Conservation (phyloP, 768 basidiomycete genomes). For the Amanita pseudoporphyria region DNA sequence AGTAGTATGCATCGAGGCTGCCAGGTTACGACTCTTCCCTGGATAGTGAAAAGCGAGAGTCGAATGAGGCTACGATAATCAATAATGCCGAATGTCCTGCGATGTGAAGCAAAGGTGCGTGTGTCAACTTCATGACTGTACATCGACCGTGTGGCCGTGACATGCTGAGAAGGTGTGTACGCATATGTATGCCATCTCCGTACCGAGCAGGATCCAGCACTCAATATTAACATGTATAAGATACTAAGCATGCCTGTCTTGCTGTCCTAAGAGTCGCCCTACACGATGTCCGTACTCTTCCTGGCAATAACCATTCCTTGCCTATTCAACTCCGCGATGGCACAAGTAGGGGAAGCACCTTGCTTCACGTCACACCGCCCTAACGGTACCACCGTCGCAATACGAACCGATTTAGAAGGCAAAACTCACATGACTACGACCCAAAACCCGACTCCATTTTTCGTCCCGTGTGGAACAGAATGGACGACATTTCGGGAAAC, state of each 20-base stretch:
- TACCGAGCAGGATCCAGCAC: too few relatives aligned
- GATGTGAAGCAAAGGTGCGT: too few relatives aligned
- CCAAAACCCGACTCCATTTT: constrained; percentile 12
- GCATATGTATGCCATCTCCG: too few relatives aligned
- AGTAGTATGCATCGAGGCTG: too few relatives aligned
- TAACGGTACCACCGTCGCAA: not conserved
- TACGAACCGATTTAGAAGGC: not conserved
- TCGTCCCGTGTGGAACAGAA: constrained; percentile 15
- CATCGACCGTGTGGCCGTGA: too few relatives aligned
- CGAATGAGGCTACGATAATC: too few relatives aligned
- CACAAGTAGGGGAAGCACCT: not conserved
- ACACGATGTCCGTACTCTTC: not conserved
- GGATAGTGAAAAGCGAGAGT: too few relatives aligned
- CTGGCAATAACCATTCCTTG: not conserved
- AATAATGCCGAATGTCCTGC: too few relatives aligned
- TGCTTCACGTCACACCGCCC: not conserved
- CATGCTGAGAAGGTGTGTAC: not conserved
- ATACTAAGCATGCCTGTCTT: not conserved
- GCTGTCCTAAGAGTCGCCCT: not conserved
- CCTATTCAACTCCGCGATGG: not conserved
- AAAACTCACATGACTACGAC: not conserved
- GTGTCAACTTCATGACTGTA: too few relatives aligned
- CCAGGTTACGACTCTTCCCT: too few relatives aligned
- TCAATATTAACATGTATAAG: too few relatives aligned
- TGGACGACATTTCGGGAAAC: constrained; percentile 15